Evolutionary conservation across 2,329 filamentous ascomycete species (phyloP), one percentile per base, ranked within the genome.

Genomic region (Hymenoscyphus albidus): DNA sequence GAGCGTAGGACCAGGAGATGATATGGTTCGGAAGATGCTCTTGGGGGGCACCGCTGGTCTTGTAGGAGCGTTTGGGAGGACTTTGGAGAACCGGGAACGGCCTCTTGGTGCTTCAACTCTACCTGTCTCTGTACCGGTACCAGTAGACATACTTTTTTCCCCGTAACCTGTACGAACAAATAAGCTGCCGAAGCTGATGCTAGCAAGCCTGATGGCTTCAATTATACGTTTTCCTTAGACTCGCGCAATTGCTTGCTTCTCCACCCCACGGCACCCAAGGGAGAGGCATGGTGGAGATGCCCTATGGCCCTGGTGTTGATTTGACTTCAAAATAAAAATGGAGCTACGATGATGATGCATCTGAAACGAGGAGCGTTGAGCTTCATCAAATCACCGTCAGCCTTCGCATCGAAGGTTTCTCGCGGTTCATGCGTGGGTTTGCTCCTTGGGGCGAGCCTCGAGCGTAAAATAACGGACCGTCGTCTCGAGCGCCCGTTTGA

Each of bases 1-100:
- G 14, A 70, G 59, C 14, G 70, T 64, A 63, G 72, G 70, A 22
- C 71, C 66, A 63, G 70, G 64, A 32, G 69, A 70, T 31, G 48
- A 62, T 57, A 12, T 32, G 55, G 9, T 66, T 42, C 61, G 66
- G 16, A 64, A 60, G 38, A 58, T 64, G 35, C 56, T 61, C 27
- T 60, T 40, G 44, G 66, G 59, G 2, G 65, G 38, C 31, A 65
- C 51, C 2, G 65, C 62, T 44, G 31, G 18, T 63, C 62, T 54
- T 63, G 61, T 59, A 40, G 70, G 67, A 42, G 64, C 63, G 44
- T 59, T 48, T 44, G 72, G 72, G 39, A 74, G 60, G 6, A 64
- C 67, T 66, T 74, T 75, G 1, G 71, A 73, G 61, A 71, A 71
- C 54, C 69, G 63, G 6, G 69, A 70, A 27, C 68, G 68, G 16